phyloP scores from a whole-genome alignment of 106 monocot species.

The Acanthochlamys bracteata region DNA sequence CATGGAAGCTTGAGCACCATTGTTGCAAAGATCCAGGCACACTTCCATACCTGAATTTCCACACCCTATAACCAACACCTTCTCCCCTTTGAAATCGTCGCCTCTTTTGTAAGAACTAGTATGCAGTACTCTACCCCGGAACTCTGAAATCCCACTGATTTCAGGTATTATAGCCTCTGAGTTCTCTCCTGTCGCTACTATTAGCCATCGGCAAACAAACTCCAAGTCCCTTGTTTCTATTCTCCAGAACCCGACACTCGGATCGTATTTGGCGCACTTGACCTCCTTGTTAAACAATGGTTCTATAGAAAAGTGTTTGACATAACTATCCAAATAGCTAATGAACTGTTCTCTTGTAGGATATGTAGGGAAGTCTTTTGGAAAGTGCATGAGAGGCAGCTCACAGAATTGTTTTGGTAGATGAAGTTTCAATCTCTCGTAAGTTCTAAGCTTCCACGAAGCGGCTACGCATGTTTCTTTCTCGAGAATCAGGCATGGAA shows the following conservation, averaged over 20 bases:
- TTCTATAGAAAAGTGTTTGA: conserved; percentile 31
- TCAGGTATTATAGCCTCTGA: conserved; percentile 42
- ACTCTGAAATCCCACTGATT: conserved; percentile 25
- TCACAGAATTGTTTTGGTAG: conserved; percentile 79
- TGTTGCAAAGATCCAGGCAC: conserved; percentile 62
- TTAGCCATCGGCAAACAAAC: conserved; percentile 47
- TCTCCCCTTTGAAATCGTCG: conserved; percentile 45
- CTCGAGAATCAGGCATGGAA: conserved; percentile 64
- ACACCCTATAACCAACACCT: conserved; percentile 73
- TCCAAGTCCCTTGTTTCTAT: conserved; percentile 25
- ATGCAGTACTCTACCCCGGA: conserved; percentile 38
- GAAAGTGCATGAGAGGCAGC: conserved; percentile 66
- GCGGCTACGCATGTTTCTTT: conserved; percentile 56
- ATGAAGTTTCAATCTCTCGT: conserved; percentile 64
- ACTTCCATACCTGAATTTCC: conserved; percentile 91
- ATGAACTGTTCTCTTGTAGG: conserved; percentile 70
- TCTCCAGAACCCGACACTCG: conserved; percentile 35
- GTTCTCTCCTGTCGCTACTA: conserved; percentile 75
- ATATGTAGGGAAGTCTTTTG: conserved; percentile 52
- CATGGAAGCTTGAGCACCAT: conserved; percentile 45
- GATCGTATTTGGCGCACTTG: conserved; percentile 37
- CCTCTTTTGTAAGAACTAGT: conserved; percentile 46
- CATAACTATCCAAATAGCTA: conserved; percentile 55
- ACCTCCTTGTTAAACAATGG: conserved; percentile 50
- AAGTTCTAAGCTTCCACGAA: conserved; percentile 63